These are phyloP conservation scores for Candida dubliniensis DNA, from an alignment of 1,139 yeast genomes.

Conservation along the genomic window DNA sequence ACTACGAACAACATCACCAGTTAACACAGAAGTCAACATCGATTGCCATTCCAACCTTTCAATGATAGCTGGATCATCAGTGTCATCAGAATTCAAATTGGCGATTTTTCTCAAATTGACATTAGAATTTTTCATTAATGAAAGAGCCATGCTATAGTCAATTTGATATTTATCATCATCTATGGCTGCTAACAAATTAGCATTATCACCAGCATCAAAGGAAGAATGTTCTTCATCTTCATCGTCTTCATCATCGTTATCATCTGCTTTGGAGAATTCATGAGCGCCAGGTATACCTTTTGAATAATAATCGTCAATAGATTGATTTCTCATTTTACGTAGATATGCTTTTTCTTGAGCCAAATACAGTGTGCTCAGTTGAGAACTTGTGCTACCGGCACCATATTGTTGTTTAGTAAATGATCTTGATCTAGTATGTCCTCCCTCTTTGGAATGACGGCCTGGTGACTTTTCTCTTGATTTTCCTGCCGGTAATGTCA, in stretches of 20 bases:
- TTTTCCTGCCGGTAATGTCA: background rate
- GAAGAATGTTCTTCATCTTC: slow-evolving; percentile 23
- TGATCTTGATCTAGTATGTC: slow-evolving; percentile 7
- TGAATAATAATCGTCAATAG: slow-evolving; percentile 68
- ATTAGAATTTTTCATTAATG: slow-evolving; percentile 36
- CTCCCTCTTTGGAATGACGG: background rate
- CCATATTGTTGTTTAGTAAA: slow-evolving; percentile 14
- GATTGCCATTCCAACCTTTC: slow-evolving; percentile 97
- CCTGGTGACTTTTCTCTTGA: slow-evolving; percentile 4
- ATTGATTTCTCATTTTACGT: slow-evolving; percentile 61
- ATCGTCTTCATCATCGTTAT: slow-evolving; percentile 18
- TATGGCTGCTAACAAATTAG: slow-evolving; percentile 41
- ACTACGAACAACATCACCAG: slow-evolving; percentile 90
- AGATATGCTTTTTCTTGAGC: slow-evolving; percentile 73
- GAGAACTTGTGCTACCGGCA: slow-evolving; percentile 15
- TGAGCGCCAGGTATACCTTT: slow-evolving; percentile 53
- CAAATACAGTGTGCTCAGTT: slow-evolving; percentile 40
- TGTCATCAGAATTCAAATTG: slow-evolving; percentile 41
- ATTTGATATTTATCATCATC: slow-evolving; percentile 46
- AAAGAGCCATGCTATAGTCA: slow-evolving; percentile 41
- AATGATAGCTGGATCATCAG: slow-evolving; percentile 62
- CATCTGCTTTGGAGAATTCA: slow-evolving; percentile 20
- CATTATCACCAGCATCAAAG: slow-evolving; percentile 27
- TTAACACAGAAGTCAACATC: slow-evolving; percentile 84
- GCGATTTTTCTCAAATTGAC: slow-evolving; percentile 39